A percentile compares a stretch with the other conserved stretches of the same genome.
Evolutionary conservation across 495 filamentous ascomycete species (phyloP).

Genomic region (Aspergillus nanangensis): DNA sequence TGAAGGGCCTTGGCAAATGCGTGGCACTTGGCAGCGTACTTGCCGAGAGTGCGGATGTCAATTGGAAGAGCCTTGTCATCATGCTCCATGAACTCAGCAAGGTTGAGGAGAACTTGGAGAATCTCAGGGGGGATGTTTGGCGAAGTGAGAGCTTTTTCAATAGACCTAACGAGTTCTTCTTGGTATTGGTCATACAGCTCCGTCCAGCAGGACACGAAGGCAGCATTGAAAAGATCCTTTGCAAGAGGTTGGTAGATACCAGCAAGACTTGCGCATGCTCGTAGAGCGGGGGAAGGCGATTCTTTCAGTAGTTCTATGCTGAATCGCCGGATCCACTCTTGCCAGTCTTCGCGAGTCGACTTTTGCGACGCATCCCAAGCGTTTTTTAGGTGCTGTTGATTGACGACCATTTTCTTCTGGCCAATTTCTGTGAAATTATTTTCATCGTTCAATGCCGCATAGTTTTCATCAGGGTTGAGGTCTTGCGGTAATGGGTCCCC

Average conservation of each 20-base stretch:
- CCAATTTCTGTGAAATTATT: slow-evolving; percentile 72
- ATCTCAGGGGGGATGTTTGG: slow-evolving; percentile 93
- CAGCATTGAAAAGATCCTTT: slow-evolving; percentile 94
- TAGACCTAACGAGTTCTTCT: slow-evolving; percentile 90
- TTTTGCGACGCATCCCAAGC: slow-evolving; percentile 96
- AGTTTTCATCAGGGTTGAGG: slow-evolving; percentile 82
- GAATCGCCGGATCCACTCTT: slow-evolving; percentile 96
- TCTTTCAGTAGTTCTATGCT: slow-evolving; percentile 94
- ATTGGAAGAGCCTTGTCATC: slow-evolving; percentile 98
- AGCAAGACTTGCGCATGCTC: slow-evolving; percentile 88
- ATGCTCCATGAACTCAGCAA: slow-evolving; percentile 99
- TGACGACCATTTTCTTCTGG: slow-evolving; percentile 91
- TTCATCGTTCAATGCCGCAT: slow-evolving; percentile 74
- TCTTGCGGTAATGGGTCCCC: slow-evolving; percentile 92
- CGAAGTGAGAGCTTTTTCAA: slow-evolving; percentile 90
- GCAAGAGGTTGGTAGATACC: slow-evolving; percentile 87
- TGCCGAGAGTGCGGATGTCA: slow-evolving; percentile 87
- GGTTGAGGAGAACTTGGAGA: slow-evolving; percentile 87
- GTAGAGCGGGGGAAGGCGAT: slow-evolving; percentile 88
- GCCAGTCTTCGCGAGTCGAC: slow-evolving; percentile 96
- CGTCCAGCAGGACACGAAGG: slow-evolving; percentile 98
- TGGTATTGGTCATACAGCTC: slow-evolving; percentile 93
- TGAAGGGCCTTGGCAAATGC: slow-evolving; percentile 97
- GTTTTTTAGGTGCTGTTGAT: slow-evolving; percentile 93
- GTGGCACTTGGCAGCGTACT: slow-evolving; percentile 91